These are phyloP conservation scores for Colletotrichum sp. DNA, from an alignment of 2,329 filamentous ascomycete genomes.

Conservation along the genomic window DNA sequence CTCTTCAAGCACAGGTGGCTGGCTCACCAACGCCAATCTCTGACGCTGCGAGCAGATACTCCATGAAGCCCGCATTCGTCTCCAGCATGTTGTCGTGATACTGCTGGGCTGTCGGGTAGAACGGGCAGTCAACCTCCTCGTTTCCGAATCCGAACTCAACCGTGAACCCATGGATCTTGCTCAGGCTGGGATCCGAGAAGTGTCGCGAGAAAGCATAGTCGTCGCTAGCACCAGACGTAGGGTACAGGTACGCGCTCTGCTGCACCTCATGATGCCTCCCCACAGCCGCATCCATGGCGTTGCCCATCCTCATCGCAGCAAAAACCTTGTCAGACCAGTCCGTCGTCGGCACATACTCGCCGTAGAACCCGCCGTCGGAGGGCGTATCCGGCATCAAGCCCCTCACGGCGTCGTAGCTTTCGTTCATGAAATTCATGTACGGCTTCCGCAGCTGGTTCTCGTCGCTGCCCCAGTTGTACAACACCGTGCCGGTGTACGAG, in stretches of 20 bases:
- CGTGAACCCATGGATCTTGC: constrained; percentile 46
- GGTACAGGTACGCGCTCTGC: constrained; percentile 47
- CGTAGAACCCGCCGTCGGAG: constrained; percentile 38
- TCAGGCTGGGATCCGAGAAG: constrained; percentile 38
- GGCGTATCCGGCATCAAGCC: constrained; percentile 47
- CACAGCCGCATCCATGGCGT: constrained; percentile 44
- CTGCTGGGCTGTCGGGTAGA: constrained; percentile 49
- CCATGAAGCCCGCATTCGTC: constrained; percentile 52
- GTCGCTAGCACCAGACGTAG: constrained; percentile 49
- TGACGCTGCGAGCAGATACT: constrained; percentile 37
- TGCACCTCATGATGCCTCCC: constrained; percentile 40
- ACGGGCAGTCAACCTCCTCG: constrained; percentile 37
- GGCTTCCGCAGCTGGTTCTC: constrained; percentile 50
- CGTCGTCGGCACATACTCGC: constrained; percentile 46
- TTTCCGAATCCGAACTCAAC: constrained; percentile 54
- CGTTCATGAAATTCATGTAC: constrained; percentile 57
- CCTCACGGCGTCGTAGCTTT: constrained; percentile 54
- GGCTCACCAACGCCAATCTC: constrained; percentile 21
- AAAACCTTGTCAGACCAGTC: constrained; percentile 38
- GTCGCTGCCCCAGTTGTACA: constrained; percentile 65
- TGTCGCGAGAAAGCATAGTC: constrained; percentile 54
- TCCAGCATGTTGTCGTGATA: constrained; percentile 51
- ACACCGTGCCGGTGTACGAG: constrained; percentile 48
- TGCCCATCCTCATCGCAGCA: constrained; percentile 38
- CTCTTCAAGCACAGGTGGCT: neutral